These are phyloP conservation scores for Berkeleyomyces rouxiae DNA, from an alignment of 2,329 filamentous ascomycete species.

Conservation along the genomic window DNA sequence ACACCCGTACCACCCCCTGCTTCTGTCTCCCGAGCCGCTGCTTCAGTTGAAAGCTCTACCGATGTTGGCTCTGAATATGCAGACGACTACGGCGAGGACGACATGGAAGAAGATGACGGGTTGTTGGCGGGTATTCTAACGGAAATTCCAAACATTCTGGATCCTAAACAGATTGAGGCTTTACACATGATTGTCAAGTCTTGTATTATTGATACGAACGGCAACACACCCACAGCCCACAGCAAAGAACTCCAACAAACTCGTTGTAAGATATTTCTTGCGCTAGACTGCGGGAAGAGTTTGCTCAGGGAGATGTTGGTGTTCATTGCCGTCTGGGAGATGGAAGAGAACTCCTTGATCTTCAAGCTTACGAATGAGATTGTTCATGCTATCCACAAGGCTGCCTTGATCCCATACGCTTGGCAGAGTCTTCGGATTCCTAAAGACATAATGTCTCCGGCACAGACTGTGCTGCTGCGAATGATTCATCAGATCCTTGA, in stretches of 20 bases:
- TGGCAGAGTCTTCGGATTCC: constrained; percentile 84
- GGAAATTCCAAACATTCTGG: constrained; percentile 84
- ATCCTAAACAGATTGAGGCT: constrained; percentile 88
- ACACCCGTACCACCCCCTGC: constrained; percentile 4
- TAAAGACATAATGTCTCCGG: constrained; percentile 91
- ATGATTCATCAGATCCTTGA: constrained; percentile 36
- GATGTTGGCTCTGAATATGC: constrained; percentile 12
- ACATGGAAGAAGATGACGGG: constrained; percentile 55
- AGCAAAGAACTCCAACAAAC: constrained; percentile 72
- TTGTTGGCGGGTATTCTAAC: constrained; percentile 72
- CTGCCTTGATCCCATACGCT: constrained; percentile 75
- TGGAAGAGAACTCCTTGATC: constrained; percentile 82
- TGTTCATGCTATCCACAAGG: constrained; percentile 80
- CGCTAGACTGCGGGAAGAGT: constrained; percentile 79
- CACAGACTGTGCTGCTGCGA: constrained; percentile 82
- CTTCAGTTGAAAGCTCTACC: constrained; percentile 7
- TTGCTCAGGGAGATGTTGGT: constrained; percentile 80
- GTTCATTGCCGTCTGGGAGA: constrained; percentile 93
- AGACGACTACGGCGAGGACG: constrained; percentile 37
- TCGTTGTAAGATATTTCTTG: constrained; percentile 74
- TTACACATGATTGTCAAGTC: constrained; percentile 95
- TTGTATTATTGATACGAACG: constrained; percentile 71
- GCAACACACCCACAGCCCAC: constrained; percentile 19
- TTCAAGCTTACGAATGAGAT: constrained; percentile 96
- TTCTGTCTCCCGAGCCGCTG: not conserved